Conservation (phyloP, 768 basidiomycete species). For the Lactifluus pinguis region DNA sequence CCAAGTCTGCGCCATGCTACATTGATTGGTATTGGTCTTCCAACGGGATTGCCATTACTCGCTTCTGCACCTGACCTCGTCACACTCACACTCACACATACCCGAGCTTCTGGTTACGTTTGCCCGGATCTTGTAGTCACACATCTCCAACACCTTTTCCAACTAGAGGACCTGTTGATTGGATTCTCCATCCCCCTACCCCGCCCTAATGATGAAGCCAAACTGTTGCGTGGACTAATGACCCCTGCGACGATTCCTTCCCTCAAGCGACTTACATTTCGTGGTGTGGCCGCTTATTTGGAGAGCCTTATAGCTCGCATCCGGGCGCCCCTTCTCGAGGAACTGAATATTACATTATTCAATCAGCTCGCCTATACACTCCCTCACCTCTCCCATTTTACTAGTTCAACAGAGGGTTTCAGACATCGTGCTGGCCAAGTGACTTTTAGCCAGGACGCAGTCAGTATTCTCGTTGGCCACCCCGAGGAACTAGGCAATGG, state of each 20-base stretch:
- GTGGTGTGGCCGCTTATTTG: neutral
- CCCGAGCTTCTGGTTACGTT: neutral
- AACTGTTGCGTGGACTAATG: neutral
- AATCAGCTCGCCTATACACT: neutral
- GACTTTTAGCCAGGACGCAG: neutral
- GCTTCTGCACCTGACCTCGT: neutral
- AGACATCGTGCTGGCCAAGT: neutral
- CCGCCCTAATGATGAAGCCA: neutral
- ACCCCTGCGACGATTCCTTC: neutral
- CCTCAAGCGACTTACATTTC: neutral
- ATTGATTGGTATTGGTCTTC: neutral
- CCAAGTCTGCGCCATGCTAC: neutral
- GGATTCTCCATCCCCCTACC: neutral
- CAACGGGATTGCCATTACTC: neutral
- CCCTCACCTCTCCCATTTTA: neutral
- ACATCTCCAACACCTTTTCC: neutral
- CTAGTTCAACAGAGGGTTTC: neutral
- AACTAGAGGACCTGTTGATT: constrained; percentile 3
- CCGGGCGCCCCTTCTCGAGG: neutral
- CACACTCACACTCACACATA: neutral
- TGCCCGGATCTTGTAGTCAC: neutral
- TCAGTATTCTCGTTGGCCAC: neutral
- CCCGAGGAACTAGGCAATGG: neutral
- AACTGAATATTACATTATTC: neutral
- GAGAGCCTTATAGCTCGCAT: neutral